A percentile compares a stretch with the other conserved stretches of the same genome.
These are phyloP conservation scores for Arachis hypogaea DNA, from an alignment of 306 rosid genomes.

Conservation along the genomic window DNA sequence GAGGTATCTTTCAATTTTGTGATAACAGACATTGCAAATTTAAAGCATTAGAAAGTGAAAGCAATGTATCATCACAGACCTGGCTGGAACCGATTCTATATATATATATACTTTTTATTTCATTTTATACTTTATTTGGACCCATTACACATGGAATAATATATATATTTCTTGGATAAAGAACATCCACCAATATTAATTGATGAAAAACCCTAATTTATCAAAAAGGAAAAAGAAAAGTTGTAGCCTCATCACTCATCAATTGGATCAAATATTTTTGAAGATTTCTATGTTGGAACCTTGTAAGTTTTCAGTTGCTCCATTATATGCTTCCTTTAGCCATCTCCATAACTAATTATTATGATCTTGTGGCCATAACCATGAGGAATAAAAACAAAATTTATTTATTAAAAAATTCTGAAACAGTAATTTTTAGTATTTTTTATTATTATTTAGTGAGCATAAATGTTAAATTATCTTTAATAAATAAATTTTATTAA, in stretches of 20 bases:
- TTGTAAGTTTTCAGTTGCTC: neutral
- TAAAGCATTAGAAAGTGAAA: constrained; percentile 29
- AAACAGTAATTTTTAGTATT: too few species aligned
- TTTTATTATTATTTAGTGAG: too few species aligned
- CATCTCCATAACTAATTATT: neutral
- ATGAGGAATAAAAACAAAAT: neutral
- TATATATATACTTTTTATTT: neutral
- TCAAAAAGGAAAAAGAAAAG: neutral
- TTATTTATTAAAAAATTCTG: neutral
- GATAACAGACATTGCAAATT: constrained; percentile 16
- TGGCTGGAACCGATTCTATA: neutral
- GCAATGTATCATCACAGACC: constrained; percentile 28
- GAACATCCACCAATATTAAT: neutral
- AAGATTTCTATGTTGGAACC: neutral
- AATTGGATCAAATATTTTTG: neutral
- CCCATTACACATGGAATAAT: constrained; percentile 1
- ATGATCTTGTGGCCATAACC: neutral
- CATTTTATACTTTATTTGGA: neutral
- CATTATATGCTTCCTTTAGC: neutral
- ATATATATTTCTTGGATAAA: neutral
- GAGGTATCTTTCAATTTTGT: constrained; percentile 27
- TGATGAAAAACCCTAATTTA: constrained; percentile 13
- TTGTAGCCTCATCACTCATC: constrained; percentile 9
- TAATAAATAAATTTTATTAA: too few species aligned
- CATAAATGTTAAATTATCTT: too few species aligned